phyloP scores from a whole-genome alignment of 345 rosid genomes.

The Lenwebbia sp. region DNA sequence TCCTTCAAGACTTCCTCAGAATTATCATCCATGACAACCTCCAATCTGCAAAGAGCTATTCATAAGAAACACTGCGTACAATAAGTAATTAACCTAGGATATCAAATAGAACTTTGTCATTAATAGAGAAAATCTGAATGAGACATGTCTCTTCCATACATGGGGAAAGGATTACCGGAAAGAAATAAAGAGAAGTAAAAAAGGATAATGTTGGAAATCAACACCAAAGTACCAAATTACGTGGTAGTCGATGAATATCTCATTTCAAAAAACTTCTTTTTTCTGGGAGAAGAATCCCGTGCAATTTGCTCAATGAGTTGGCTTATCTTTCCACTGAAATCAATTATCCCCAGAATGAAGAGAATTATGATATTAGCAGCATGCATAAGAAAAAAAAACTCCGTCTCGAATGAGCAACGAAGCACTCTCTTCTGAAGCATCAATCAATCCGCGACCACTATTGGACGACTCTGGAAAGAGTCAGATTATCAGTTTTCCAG shows the following conservation, averaged over 20 bases:
- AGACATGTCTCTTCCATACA: not conserved
- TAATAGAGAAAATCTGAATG: not conserved
- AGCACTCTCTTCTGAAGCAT: not conserved
- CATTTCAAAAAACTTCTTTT: not conserved
- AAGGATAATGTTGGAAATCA: not conserved
- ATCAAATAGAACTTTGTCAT: not conserved
- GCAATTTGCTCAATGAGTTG: not conserved
- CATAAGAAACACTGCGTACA: not conserved
- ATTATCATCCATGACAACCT: not conserved
- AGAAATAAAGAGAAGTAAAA: not conserved
- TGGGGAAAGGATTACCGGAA: not conserved
- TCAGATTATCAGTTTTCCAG: not conserved
- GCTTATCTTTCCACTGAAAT: not conserved
- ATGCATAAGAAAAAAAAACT: not conserved
- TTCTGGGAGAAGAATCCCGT: not conserved
- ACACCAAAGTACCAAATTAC: not conserved
- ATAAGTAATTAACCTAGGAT: not conserved
- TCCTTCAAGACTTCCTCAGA: constrained; percentile 1
- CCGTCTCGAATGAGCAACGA: not conserved
- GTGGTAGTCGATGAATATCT: not conserved
- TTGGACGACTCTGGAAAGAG: not conserved
- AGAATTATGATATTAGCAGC: not conserved
- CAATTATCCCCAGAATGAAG: not conserved
- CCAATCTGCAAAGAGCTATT: not conserved
- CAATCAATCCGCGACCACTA: not conserved